Evolutionary conservation across 2,329 filamentous ascomycete genomes (phyloP).

Genomic region (Cladobotryum mycophilum): DNA sequence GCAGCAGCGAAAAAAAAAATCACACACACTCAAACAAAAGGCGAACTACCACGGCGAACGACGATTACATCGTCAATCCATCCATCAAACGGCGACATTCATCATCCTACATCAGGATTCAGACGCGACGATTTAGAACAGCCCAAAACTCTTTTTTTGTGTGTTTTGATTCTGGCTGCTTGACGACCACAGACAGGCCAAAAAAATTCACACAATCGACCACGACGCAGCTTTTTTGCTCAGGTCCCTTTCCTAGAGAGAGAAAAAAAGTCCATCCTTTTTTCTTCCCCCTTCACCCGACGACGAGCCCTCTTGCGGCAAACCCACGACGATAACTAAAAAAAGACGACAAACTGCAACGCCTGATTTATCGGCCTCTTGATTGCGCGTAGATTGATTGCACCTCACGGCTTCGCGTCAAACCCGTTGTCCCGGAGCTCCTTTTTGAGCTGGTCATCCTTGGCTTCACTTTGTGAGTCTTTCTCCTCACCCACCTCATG

Average conservation of each 20-base stretch:
- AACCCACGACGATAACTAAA: constrained; percentile 21
- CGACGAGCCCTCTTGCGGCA: constrained; percentile 27
- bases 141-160: neutral
- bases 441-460: neutral
- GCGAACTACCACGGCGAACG: constrained; percentile 11
- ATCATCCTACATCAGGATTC: neutral
- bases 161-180: neutral
- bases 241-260: constrained; percentile 12
- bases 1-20: too few species aligned
- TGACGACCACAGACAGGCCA: constrained; percentile 1
- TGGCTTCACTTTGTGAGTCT: constrained; percentile 6
- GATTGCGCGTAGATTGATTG: neutral
- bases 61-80: constrained; percentile 7
- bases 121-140: constrained; percentile 10
- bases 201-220: neutral
- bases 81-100: neutral
- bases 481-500: constrained; percentile 1
- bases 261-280: neutral
- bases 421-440: neutral
- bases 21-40: too few species aligned
- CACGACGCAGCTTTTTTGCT: neutral
- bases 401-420: neutral
- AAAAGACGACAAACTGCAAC: constrained; percentile 16
- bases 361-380: neutral
- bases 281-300: neutral